These are phyloP conservation scores for Monosporozyma aerobia DNA, from an alignment of 805 yeast genomes.

Conservation along the genomic window DNA sequence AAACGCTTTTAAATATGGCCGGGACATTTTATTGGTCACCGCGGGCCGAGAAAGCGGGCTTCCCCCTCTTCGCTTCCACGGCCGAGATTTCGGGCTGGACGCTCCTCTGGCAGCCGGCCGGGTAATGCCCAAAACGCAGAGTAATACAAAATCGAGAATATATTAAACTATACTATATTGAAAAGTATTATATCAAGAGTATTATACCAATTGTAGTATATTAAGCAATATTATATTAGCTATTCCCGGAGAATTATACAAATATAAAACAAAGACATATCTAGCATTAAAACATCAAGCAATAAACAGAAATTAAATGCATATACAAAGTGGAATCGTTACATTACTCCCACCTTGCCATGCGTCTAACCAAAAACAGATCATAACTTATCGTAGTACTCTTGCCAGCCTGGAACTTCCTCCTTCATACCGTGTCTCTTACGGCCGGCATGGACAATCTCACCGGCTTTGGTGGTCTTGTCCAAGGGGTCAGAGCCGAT, in stretches of 20 bases:
- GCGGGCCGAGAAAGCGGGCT: neutral
- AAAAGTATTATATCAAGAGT: too few species aligned
- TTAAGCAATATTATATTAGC: too few species aligned
- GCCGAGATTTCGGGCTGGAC: neutral
- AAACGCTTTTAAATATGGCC: neutral
- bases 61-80: too few species aligned
- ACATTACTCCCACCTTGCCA: neutral
- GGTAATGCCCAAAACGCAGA: neutral
- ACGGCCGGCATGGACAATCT: constrained; percentile 60
- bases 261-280: too few species aligned
- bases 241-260: too few species aligned
- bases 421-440: constrained; percentile 96
- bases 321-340: neutral
- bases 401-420: constrained; percentile 97
- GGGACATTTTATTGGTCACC: neutral
- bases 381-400: constrained; percentile 90
- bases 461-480: constrained; percentile 63
- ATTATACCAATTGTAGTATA: too few species aligned
- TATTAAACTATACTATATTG: neutral
- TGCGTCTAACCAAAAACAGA: neutral
- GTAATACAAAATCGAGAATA: neutral
- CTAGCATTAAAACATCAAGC: too few species aligned
- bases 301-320: too few species aligned
- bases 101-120: neutral
- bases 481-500: constrained; percentile 89